These are phyloP conservation scores for Mycena floridula DNA, from an alignment of 768 basidiomycete species.

Conservation along the genomic window DNA sequence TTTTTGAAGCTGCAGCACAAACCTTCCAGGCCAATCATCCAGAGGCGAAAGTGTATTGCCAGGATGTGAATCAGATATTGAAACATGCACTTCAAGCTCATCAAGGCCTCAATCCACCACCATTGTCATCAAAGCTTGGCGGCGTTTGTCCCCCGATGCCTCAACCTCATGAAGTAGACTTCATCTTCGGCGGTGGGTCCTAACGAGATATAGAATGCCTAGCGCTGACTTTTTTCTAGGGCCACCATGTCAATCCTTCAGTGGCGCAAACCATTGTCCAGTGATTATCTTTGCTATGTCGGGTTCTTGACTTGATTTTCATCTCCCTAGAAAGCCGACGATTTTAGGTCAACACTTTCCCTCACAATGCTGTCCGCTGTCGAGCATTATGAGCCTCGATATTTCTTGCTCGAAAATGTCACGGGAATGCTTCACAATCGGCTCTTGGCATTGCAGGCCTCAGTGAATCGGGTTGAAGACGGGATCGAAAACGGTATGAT, in stretches of 20 bases:
- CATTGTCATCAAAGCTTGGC: slow-evolving; percentile 34
- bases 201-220: too few relatives aligned
- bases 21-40: slow-evolving; percentile 66
- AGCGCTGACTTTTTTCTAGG: slow-evolving; percentile 30
- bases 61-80: slow-evolving; percentile 55
- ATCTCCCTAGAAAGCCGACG: slow-evolving; percentile 40
- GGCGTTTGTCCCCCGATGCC: slow-evolving; percentile 50
- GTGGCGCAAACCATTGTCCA: slow-evolving; percentile 54
- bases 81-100: slow-evolving; percentile 47
- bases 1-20: slow-evolving; percentile 52
- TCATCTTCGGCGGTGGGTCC: slow-evolving; percentile 65
- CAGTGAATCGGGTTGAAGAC: too few relatives aligned
- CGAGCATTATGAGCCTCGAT: slow-evolving; percentile 56
- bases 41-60: slow-evolving; percentile 52
- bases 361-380: slow-evolving; percentile 69
- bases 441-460: slow-evolving; percentile 34
- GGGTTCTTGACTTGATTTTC: not conserved
- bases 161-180: slow-evolving; percentile 51
- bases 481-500: slow-evolving; percentile 51
- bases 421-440: slow-evolving; percentile 48
- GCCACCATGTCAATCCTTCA: slow-evolving; percentile 74
- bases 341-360: slow-evolving; percentile 52
- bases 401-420: slow-evolving; percentile 73
- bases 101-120: slow-evolving; percentile 32
- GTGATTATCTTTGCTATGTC: slow-evolving; percentile 25